Evolutionary conservation across 2,329 filamentous ascomycete species (phyloP), one percentile per base, ranked within the genome.

Genomic region (Aspergillus carbonarius): DNA sequence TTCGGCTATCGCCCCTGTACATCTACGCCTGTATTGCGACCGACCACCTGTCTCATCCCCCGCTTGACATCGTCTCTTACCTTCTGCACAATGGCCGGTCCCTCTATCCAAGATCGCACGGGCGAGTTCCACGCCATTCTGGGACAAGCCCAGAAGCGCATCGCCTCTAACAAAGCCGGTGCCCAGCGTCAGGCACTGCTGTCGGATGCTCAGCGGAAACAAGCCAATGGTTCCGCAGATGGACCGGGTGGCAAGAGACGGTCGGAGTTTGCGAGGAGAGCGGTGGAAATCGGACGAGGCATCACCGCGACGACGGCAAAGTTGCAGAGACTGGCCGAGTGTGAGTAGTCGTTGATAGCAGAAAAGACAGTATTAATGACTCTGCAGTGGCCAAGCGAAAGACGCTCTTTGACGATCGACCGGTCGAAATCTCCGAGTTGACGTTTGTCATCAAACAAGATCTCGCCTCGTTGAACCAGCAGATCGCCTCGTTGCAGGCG

Each of bases 361-460:
- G 35, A 25, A 23, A 50, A 51, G 3, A 30, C 8, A n/a, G 18
- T 46, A 23, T 42, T 55, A 53, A 55, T 30, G 17, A 23, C 12
- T 23, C 52, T 53, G 20, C 53, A 90, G 88, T 99, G 72, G 95
- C 95, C n/a, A 93, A 92, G 76, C 88, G 93, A 70, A 96, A 96
- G 78, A 96, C 95, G 9, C 87, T 99, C 44, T 99, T 99, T 74
- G 95, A 99, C 76, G 95, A 99, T 79, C 87, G 91, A 73, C 92
- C 95, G 0, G 91, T 97, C 56, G 95, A 99, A 78, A 97, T 98
- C 75, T 95, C 95, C 75, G 92, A 98, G 76, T 86, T 97, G 74
- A 97, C 93, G 7, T 97, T 93, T 71, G 90, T 98, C 72, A 97
- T 98, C 82, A 98, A 98, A 79, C 93, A 98, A 81, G 93, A 98